Evolutionary conservation across 176 grass and related monocot species (phyloP).

Genomic region (Triticum dicoccoides): DNA sequence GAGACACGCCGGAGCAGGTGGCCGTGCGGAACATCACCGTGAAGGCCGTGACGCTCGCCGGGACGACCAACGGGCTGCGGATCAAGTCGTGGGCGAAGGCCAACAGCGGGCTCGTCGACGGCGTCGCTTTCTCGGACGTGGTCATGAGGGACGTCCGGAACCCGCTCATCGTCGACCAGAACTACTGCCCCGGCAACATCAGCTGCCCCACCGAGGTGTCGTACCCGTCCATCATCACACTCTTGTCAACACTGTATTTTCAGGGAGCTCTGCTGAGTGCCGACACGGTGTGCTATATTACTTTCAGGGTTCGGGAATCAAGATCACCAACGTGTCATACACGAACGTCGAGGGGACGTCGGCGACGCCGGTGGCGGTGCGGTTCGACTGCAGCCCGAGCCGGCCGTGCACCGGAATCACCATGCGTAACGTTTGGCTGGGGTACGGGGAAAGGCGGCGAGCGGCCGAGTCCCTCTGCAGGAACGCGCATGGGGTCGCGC

Average conservation of each 20-base stretch:
- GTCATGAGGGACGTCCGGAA: constrained; percentile 50
- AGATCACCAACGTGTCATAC: constrained; percentile 42
- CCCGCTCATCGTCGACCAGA: constrained; percentile 43
- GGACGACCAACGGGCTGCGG: constrained; percentile 48
- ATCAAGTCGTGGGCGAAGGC: constrained; percentile 64
- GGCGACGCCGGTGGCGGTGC: constrained; percentile 42
- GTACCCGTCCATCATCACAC: background rate
- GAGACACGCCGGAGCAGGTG: constrained; percentile 15
- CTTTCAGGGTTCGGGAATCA: constrained; percentile 48
- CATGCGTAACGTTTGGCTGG: constrained; percentile 43
- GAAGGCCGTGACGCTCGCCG: constrained; percentile 20
- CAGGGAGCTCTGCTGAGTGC: background rate
- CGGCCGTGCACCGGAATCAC: constrained; percentile 38
- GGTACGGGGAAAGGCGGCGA: constrained; percentile 8
- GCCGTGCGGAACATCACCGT: constrained; percentile 51
- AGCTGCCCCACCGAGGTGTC: constrained; percentile 12
- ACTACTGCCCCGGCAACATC: constrained; percentile 7
- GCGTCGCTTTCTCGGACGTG: constrained; percentile 27
- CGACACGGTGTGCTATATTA: background rate
- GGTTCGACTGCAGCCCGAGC: constrained; percentile 57
- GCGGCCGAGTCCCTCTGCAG: constrained; percentile 42
- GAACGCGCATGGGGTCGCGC: constrained; percentile 33
- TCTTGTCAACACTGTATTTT: background rate
- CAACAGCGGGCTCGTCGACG: constrained; percentile 29
- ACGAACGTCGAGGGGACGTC: constrained; percentile 42